phyloP scores from a whole-genome alignment of 495 filamentous ascomycete species.

The Recurvomyces mirabilis region DNA sequence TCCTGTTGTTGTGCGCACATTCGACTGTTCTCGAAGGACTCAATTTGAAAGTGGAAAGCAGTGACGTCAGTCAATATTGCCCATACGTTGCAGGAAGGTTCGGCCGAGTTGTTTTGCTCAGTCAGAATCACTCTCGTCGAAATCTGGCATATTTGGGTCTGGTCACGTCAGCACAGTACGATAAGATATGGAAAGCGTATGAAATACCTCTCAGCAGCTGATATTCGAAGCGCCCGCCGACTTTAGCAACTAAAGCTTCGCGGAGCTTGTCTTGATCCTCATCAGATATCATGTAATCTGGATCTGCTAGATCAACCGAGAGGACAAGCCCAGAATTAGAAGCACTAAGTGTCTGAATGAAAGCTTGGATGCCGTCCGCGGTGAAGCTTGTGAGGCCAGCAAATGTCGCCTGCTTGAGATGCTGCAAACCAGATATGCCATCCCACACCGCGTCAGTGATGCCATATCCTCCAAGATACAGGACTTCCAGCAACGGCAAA shows the following conservation, averaged over 20 bases:
- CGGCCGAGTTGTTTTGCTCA: too few relatives aligned
- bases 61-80: too few relatives aligned
- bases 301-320: constrained; percentile 30
- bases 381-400: constrained; percentile 31
- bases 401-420: constrained; percentile 29
- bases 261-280: constrained; percentile 26
- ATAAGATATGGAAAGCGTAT: background rate
- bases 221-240: constrained; percentile 32
- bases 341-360: constrained; percentile 25
- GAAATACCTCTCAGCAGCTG: constrained; percentile 28
- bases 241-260: constrained; percentile 24
- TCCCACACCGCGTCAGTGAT: constrained; percentile 41
- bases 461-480: constrained; percentile 45
- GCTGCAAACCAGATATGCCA: constrained; percentile 26
- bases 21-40: too few relatives aligned
- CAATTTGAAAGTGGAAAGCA: too few relatives aligned
- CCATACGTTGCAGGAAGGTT: too few relatives aligned
- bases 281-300: constrained; percentile 26
- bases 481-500: constrained; percentile 42
- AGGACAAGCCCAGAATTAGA: constrained; percentile 29
- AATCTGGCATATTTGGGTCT: constrained; percentile 34
- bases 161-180: constrained; percentile 2
- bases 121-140: constrained; percentile 27
- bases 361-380: constrained; percentile 26
- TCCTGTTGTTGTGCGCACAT: too few relatives aligned